These are phyloP conservation scores for Wickerhamomyces queroliae DNA, from an alignment of 805 yeast genomes.

Conservation along the genomic window DNA sequence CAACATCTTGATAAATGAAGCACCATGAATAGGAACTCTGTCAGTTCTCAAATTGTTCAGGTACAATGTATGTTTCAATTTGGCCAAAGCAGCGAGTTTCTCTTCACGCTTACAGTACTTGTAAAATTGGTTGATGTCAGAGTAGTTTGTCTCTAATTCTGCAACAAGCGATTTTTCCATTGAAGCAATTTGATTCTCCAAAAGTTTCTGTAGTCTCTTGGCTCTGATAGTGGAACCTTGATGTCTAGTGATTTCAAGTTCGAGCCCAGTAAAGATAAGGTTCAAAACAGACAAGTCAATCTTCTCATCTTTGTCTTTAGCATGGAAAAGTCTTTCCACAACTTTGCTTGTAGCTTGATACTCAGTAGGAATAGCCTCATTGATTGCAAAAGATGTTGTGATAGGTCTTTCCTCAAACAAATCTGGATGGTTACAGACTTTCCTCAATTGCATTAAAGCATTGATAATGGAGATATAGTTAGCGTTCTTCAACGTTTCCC, in stretches of 20 bases:
- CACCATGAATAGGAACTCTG: constrained; percentile 63
- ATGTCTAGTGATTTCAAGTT: constrained; percentile 33
- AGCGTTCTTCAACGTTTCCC: constrained; percentile 89
- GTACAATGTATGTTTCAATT: constrained; percentile 50
- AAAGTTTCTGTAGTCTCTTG: constrained; percentile 41
- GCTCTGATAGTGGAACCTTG: constrained; percentile 37
- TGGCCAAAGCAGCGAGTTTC: constrained; percentile 45
- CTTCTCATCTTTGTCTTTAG: constrained; percentile 18
- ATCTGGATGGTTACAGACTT: constrained; percentile 96
- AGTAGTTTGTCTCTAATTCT: constrained; percentile 22
- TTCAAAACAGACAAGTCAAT: constrained; percentile 57
- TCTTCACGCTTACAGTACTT: constrained; percentile 46
- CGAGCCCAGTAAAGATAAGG: constrained; percentile 46
- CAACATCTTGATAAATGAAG: constrained; percentile 42
- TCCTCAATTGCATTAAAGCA: constrained; percentile 95
- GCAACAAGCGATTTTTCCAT: constrained; percentile 30
- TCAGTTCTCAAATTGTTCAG: constrained; percentile 62
- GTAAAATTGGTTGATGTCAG: constrained; percentile 51
- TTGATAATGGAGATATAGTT: constrained; percentile 92
- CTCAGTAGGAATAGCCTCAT: constrained; percentile 49
- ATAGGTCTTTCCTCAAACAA: constrained; percentile 94
- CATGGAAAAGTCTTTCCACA: constrained; percentile 28
- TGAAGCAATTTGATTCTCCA: constrained; percentile 37
- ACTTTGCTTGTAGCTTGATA: constrained; percentile 38
- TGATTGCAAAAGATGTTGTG: constrained; percentile 80